A percentile compares a stretch with the other conserved stretches of the same genome.
Evolutionary conservation across 2,329 filamentous ascomycete species (phyloP).

Genomic region (Aureobasidium sp.): DNA sequence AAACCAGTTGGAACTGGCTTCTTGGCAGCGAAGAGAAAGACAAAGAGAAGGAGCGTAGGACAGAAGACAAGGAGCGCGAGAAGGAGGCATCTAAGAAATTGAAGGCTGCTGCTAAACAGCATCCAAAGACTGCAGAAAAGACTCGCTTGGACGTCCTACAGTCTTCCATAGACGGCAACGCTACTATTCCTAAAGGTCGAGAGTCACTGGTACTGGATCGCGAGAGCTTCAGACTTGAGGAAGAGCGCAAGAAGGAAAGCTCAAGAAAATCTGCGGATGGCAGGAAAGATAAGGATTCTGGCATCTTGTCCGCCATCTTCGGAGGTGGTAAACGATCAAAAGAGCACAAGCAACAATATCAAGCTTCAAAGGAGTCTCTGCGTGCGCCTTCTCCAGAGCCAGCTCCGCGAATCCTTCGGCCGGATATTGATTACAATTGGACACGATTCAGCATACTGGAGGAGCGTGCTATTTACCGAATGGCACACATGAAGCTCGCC

Average conservation of each 20-base stretch:
- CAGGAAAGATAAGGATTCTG: constrained; percentile 69
- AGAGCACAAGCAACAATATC: constrained; percentile 58
- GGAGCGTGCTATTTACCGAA: constrained; percentile 93
- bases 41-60: constrained; percentile 29
- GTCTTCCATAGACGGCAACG: constrained; percentile 65
- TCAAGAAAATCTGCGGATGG: constrained; percentile 62
- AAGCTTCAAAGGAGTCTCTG: constrained; percentile 36
- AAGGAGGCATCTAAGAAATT: constrained; percentile 19
- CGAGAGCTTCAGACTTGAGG: constrained; percentile 65
- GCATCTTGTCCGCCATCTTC: constrained; percentile 90
- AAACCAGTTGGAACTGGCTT: constrained; percentile 83
- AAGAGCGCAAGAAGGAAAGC: constrained; percentile 76
- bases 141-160: constrained; percentile 81
- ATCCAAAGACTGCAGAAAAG: constrained; percentile 62
- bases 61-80: constrained; percentile 17
- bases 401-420: constrained; percentile 62
- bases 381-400: constrained; percentile 76
- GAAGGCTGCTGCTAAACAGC: constrained; percentile 22
- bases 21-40: constrained; percentile 61
- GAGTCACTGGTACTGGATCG: constrained; percentile 82
- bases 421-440: constrained; percentile 94
- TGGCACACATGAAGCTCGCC: constrained; percentile 98
- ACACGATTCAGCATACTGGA: constrained; percentile 91
- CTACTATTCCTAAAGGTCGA: constrained; percentile 46
- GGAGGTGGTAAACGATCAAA: constrained; percentile 61